Evolutionary conservation across 2,329 filamentous ascomycete species (phyloP), one percentile per base, ranked within the genome.

Genomic region (Alternaria gansuensis): DNA sequence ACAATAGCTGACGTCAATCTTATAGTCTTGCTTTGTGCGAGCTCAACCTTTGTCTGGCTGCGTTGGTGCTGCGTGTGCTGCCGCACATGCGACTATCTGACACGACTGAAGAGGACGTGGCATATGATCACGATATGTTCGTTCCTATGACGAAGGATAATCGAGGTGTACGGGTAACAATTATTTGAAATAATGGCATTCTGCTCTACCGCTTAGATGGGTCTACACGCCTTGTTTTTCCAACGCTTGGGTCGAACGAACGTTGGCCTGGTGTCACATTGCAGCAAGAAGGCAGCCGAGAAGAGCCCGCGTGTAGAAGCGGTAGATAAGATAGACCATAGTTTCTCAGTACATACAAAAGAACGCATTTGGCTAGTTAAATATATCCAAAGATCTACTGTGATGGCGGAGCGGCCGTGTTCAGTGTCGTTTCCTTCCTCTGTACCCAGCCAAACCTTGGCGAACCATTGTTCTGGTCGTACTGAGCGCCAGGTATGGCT

Each of bases 401-500:
- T 9, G 64, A 64, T 21, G 67, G 60, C 10, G 66, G 67, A 9
- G 53, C 61, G 8, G 53, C 5, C 5, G 60, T 66, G 36, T 69
- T 70, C 56, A 68, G 68, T 0, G 8, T 63, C 2, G 31, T 34
- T 36, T 71, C 67, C 52, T 65, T 70, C 24, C 68, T 56, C 54
- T 71, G 66, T 8, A 69, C 63, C 37, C 46, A 65, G 1, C 68
- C 67, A n/a, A 71, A 70, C 6, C 66, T 28, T 2, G 61, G 63
- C 0, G 9, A 39, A 1, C 68, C 68, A 11, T 62, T 64, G 3
- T 67, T 64, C 10, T 65, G 21, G 68, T 81, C 78, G 70, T 86
- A 79, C 26, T 77, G 64, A 0, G 88, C 80, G 4, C 84, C 83
- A 3, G 73, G 59, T 53, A 90, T 82, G 51, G 84, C 70, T n/a